phyloP scores from a whole-genome alignment of 768 basidiomycete species.

The Naganishia friedmannii region DNA sequence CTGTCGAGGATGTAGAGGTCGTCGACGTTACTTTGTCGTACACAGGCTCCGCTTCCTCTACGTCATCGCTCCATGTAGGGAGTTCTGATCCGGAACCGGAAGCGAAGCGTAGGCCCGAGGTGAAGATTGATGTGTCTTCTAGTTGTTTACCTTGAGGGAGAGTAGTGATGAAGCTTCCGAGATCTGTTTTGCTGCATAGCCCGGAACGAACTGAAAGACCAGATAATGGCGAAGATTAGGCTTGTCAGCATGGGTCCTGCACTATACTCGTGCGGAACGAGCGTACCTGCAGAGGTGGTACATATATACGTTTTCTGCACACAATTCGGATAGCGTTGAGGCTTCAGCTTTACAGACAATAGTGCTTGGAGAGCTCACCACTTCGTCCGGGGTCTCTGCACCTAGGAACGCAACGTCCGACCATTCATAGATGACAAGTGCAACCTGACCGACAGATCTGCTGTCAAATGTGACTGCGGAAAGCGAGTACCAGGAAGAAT shows the following conservation, averaged over 20 bases:
- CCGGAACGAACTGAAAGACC: constrained; percentile 65
- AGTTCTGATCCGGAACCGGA: background rate
- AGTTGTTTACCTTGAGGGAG: constrained; percentile 63
- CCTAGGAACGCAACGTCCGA: constrained; percentile 79
- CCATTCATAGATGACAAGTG: constrained; percentile 97
- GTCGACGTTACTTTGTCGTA: constrained; percentile 4
- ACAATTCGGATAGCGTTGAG: constrained; percentile 13
- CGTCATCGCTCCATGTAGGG: background rate
- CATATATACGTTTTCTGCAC: constrained; percentile 91
- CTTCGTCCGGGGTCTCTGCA: constrained; percentile 47
- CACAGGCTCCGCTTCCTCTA: background rate
- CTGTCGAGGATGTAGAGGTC: background rate
- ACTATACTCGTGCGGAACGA: no score
- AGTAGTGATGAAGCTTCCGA: constrained; percentile 87
- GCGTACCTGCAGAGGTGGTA: constrained; percentile 59
- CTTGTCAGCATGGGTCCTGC: background rate
- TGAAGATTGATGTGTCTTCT: constrained; percentile 82
- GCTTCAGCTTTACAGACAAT: background rate
- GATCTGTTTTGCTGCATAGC: constrained; percentile 65
- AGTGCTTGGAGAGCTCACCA: constrained; percentile 48
- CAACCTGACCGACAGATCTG: constrained; percentile 76
- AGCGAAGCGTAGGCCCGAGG: constrained; percentile 67
- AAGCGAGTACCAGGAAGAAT: background rate
- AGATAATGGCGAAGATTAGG: no score
- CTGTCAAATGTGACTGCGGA: constrained; percentile 67